These are phyloP conservation scores for Rhodotorula mucilaginosa DNA, from an alignment of 1,284 basidiomycete species.

Conservation along the genomic window DNA sequence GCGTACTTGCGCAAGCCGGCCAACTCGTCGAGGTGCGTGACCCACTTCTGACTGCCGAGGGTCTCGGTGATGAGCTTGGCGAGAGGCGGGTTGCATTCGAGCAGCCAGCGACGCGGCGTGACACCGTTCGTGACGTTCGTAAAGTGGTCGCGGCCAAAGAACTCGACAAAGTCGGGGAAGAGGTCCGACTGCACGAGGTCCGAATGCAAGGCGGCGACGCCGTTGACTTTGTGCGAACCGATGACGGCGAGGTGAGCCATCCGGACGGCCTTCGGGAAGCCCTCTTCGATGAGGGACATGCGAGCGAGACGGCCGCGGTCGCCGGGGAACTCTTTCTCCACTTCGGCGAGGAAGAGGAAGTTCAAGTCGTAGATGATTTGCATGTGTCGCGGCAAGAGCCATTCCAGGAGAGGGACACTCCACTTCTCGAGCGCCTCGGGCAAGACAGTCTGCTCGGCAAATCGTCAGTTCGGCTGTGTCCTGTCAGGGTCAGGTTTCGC, in stretches of 20 bases:
- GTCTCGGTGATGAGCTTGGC: conserved; percentile 77
- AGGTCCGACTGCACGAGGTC: conserved; percentile 57
- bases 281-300: conserved; percentile 87
- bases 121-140: conserved; percentile 79
- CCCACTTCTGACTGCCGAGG: conserved; percentile 76
- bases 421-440: conserved; percentile 65
- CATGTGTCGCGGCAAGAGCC: conserved; percentile 72
- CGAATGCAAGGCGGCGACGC: conserved; percentile 79
- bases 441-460: conserved; percentile 37
- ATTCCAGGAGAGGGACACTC: conserved; percentile 76
- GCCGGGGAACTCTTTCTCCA: conserved; percentile 82
- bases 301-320: conserved; percentile 58
- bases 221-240: conserved; percentile 74
- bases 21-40: conserved; percentile 72
- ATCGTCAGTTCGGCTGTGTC: not conserved
- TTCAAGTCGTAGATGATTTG: conserved; percentile 84
- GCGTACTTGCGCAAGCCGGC: conserved; percentile 60
- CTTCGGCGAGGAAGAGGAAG: conserved; percentile 57
- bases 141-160: conserved; percentile 49
- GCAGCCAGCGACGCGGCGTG: conserved; percentile 73
- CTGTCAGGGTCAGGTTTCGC: not conserved
- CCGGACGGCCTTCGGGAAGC: conserved; percentile 26
- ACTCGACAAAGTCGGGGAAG: conserved; percentile 86
- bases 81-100: conserved; percentile 79
- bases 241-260: conserved; percentile 61